Evolutionary conservation across 257 asterid genomes (phyloP), one percentile per base, ranked within the genome.

Genomic region (Solanum rostratum): DNA sequence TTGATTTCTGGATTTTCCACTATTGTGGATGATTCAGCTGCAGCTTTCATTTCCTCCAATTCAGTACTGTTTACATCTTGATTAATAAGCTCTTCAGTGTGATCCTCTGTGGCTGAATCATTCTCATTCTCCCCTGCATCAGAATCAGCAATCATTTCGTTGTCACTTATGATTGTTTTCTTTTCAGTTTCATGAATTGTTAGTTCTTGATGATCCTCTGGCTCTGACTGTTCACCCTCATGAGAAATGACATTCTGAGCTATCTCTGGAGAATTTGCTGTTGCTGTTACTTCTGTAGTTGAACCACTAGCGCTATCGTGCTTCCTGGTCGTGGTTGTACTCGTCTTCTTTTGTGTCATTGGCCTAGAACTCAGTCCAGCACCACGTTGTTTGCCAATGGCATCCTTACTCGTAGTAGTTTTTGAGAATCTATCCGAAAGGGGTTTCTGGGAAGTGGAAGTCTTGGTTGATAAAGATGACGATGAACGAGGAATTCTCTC

Each of bases 161-260:
- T 12, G 46, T 84, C 52, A 39, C 60, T 83, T 65, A 19, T 71
- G 22, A 27, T 79, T 46, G 80, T 22, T 79, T 50, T 66, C 78
- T 84, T 85, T 27, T 27, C 82, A 2, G 39, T 82, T 6, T 54
- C 85, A 37, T 88, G 79, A 39, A 78, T 69, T 6, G 45, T 84
- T 66, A 87, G 65, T 81, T 90, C 91, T 63, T 86, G 84, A 86
- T 89, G 93, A 70, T 52, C 83, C 85, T 85, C 88, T 29, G 88
- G 39, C 27, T 86, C 91, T n/a, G 71, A 87, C 54, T 89, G 91
- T 30, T 88, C 91, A 22, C 65, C 66, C 50, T 85, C 66, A n/a
- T n/a, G 85, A 16, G 86, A 86, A 69, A 86, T 84, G 45, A 80
- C 79, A 66, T 84, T 84, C 29, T 70, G 85, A 66, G 18, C 83